A percentile compares a stretch with the other conserved stretches of the same genome.
phyloP scores from a whole-genome alignment of 2,329 filamentous ascomycete genomes.

The Stachybotrys chlorohalonatus region DNA sequence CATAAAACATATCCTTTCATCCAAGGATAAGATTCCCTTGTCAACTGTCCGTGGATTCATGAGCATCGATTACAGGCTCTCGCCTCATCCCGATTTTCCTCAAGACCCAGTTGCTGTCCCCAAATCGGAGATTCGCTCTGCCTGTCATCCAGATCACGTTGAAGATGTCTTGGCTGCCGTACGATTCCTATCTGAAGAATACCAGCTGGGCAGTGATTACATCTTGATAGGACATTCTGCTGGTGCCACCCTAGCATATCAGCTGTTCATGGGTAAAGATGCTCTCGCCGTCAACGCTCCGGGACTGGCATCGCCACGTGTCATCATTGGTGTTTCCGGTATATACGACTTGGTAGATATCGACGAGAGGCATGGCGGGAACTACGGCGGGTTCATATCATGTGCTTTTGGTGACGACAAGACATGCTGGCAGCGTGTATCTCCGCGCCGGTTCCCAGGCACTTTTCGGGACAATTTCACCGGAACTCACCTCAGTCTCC shows the following conservation, averaged over 20 bases:
- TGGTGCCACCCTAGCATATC: slow-evolving; percentile 54
- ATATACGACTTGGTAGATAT: slow-evolving; percentile 57
- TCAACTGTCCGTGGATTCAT: slow-evolving; percentile 49
- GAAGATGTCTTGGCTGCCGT: slow-evolving; percentile 46
- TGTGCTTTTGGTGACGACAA: slow-evolving; percentile 51
- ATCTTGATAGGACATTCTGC: slow-evolving; percentile 54
- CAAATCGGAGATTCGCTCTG: slow-evolving; percentile 27
- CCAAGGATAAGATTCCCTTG: slow-evolving; percentile 9
- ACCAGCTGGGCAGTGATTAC: slow-evolving; percentile 39
- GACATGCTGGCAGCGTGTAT: slow-evolving; percentile 42
- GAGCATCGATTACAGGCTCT: slow-evolving; percentile 55
- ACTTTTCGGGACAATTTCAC: slow-evolving; percentile 32
- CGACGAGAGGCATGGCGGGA: slow-evolving; percentile 31
- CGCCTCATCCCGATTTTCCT: slow-evolving; percentile 37
- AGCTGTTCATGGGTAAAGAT: slow-evolving; percentile 40
- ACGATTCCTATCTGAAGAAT: slow-evolving; percentile 33
- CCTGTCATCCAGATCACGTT: slow-evolving; percentile 50
- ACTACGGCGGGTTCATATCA: slow-evolving; percentile 48
- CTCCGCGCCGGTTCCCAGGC: slow-evolving; percentile 38
- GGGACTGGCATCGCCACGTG: slow-evolving; percentile 32
- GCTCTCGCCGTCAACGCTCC: slow-evolving; percentile 13
- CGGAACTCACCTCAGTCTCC: slow-evolving; percentile 21
- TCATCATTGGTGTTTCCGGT: slow-evolving; percentile 53
- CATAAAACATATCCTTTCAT: slow-evolving; percentile 30
- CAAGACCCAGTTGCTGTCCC: slow-evolving; percentile 18